Evolutionary conservation across 2,329 filamentous ascomycete genomes (phyloP), one percentile per base, ranked within the genome.

Genomic region (Pseudogymnoascus sp.): DNA sequence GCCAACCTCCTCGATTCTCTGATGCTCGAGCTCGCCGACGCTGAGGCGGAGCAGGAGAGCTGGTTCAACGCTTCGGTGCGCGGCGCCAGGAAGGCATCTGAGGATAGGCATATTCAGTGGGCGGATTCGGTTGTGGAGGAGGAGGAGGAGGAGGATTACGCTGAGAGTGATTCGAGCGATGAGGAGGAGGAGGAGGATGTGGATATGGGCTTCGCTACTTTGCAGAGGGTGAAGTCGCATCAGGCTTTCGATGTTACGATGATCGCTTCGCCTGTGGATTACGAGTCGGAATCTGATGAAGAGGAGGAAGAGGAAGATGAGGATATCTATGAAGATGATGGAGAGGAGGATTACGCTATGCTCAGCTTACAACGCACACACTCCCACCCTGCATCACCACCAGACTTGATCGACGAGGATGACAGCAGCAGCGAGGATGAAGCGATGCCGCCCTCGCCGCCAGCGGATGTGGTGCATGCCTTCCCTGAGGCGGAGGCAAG

Each of bases 31-130:
- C 90, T 99, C 65, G 90, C 92, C 77, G 91, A 96, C 65, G 93
- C 93, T 73, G 94, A 97, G 82, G 86, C 87, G 71, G 92, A 97
- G 77, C 94, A 97, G 78, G 93, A 97, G 78, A 88, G 85, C 69
- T 97, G 92, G 92, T 97, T 97, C 87, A 95, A 97, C 84, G 89
- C 92, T 76, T 94, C 91, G 66, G 90, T 97, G 77, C 87, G 85
- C 75, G 89, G 88, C 72, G 89, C 89, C 69, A 81, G 81, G 74
- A 71, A 77, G 70, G 77, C 44, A 2, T 21, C 21, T 3, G 83
- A 90, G 69, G 74, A 79, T 66, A 84, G 84, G 75, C 90, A 90
- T 78, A 85, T 96, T 70, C 89, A 93, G 81, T 96, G 91, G 91
- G 90, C 90, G 72, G 90, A 95, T 75, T 82, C 84, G 63, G 83